Conservation (phyloP, 163 green algal species). For the Chlamydomonas reinhardtii region DNA sequence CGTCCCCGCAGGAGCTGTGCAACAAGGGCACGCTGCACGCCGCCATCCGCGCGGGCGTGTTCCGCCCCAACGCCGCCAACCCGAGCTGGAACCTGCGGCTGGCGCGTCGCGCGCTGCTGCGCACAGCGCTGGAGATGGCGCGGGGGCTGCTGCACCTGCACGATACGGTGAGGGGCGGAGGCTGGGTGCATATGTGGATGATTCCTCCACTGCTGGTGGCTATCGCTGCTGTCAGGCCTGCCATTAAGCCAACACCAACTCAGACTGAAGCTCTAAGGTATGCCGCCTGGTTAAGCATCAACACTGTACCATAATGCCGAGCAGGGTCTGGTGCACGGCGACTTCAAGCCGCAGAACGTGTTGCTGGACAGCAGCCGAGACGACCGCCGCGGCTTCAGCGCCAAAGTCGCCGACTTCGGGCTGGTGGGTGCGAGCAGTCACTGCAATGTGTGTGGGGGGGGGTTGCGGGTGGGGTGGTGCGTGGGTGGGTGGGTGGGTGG, state of each 20-base stretch:
- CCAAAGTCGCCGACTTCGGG: neutral
- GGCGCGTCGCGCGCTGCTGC: neutral
- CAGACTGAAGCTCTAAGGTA: no score
- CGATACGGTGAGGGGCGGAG: neutral
- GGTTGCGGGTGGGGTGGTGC: no score
- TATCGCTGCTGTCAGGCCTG: no score
- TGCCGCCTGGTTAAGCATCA: no score
- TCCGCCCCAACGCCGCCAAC: neutral
- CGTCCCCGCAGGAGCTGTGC: neutral
- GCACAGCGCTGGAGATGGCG: neutral
- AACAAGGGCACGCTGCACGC: neutral
- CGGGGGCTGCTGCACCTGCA: neutral
- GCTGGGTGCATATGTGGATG: neutral
- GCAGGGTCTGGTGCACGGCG: neutral
- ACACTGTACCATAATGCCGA: no score
- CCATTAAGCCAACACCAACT: no score
- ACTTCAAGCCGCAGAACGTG: neutral
- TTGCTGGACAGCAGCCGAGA: neutral
- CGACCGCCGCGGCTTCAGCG: neutral
- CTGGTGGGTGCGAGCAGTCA: no score
- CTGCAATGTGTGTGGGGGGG: no score
- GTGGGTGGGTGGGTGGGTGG: no score
- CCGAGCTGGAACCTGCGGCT: neutral
- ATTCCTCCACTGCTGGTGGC: neutral
- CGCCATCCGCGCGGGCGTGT: conserved; percentile 1